Conservation (phyloP, 257 asterid genomes). For the Echites panduratus region DNA sequence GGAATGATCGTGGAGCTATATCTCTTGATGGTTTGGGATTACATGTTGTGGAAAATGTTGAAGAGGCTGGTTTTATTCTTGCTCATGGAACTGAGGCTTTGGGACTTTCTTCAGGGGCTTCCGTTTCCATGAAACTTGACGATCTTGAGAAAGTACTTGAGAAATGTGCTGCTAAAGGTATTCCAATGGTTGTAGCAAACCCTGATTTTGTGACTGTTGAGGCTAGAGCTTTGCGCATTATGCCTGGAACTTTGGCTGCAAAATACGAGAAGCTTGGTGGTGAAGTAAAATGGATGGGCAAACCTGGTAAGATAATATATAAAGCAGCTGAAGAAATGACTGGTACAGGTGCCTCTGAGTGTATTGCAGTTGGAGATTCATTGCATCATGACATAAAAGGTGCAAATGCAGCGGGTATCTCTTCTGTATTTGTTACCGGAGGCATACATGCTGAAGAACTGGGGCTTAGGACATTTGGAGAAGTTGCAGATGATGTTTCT, state of each 20-base stretch:
- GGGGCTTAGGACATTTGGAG: conserved; percentile 62
- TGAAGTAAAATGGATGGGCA: conserved; percentile 99
- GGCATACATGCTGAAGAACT: conserved; percentile 88
- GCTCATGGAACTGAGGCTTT: conserved; percentile 98
- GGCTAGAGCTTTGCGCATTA: conserved; percentile 77
- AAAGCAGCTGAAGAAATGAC: conserved; percentile 70
- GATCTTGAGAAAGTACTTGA: conserved; percentile 71
- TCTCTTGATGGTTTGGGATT: conserved; percentile 94
- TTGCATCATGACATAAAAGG: conserved; percentile 97
- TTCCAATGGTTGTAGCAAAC: conserved; percentile 96
- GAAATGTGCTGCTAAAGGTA: conserved; percentile 67
- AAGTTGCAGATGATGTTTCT: conserved; percentile 47
- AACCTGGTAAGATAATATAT: conserved; percentile 92
- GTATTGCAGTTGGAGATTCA: conserved; percentile 91
- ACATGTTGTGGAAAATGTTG: conserved; percentile 65
- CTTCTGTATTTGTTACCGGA: conserved; percentile 59
- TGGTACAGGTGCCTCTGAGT: conserved; percentile 60
- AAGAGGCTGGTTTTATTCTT: conserved; percentile 77
- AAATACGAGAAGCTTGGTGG: conserved; percentile 91
- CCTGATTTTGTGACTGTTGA: conserved; percentile 99
- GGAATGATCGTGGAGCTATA: conserved; percentile 92
- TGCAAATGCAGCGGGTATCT: conserved; percentile 65
- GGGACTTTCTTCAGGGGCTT: conserved; percentile 76
- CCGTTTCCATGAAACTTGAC: conserved; percentile 55
- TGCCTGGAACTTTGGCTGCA: conserved; percentile 94